Base-by-base conservation (phyloP, 1,139 yeast species). In the Entelexis sorbosivorans region DNA sequence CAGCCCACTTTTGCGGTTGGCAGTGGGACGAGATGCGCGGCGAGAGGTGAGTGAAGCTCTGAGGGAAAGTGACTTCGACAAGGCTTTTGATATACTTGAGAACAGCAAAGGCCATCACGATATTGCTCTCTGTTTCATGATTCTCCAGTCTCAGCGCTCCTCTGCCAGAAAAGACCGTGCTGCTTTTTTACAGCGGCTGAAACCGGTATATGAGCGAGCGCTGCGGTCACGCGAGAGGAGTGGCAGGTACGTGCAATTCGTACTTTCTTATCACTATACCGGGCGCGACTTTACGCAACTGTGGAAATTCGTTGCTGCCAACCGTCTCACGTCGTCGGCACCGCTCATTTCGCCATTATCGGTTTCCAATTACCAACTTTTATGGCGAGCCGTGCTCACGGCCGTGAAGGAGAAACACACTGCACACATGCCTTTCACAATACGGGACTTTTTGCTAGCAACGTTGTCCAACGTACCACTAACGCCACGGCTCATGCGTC, bases 231-330 rank as follows among this genome's bases (percentile, higher is more conserved):
- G 9, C 4, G 24, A 13, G 4, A 20, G 26, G 8, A 6, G 22
- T 38, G 45, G 49, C 19, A 13, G 46, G 2, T 50, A 34, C 29
- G 40, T 50, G 1, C 55, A 52, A 6, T 52, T 52, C 39, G 44
- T 50, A 49, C 47, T 52, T 7, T 14, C 13, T 6, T 47, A 42
- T 16, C 20, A 22, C 11, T 20, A 38, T 3, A 22, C 5, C n/a
- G 7, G 17, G 3, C 26, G 29, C 8, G 28, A 19, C n/a, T 42
- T n/a, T 16, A 17, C 11, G 9, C 32, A 22, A 4, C 43, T 48
- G 1, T 47, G 51, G 51, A 3, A 3, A 0, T 44, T 50, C 13
- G 22, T 44, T 16, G 2, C 17, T 2, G 16, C 26, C 2, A 19
- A 38, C n/a, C n/a, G 34, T 8, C 49, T 50, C 4, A 17, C 34